phyloP scores from a whole-genome alignment of 805 yeast genomes.

The Teunomyces atbi region DNA sequence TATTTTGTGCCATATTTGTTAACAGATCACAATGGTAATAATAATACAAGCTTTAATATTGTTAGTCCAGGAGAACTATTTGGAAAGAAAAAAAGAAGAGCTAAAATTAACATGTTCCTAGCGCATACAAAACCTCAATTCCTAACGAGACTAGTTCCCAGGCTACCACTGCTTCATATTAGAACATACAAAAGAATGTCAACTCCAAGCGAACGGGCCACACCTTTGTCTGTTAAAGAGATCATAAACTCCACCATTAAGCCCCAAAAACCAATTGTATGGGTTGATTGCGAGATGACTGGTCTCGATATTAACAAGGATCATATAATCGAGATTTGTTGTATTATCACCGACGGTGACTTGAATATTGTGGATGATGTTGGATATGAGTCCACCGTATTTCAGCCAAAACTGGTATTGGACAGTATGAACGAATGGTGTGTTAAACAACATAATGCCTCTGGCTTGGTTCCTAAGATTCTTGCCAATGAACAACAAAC shows the following conservation, averaged over 20 bases:
- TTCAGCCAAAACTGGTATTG: constrained; percentile 58
- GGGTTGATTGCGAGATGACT: constrained; percentile 99
- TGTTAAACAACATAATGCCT: constrained; percentile 66
- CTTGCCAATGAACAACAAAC: constrained; percentile 53
- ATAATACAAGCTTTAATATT: not conserved
- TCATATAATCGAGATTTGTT: constrained; percentile 86
- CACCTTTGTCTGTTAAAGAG: constrained; percentile 1
- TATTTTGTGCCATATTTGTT: no score
- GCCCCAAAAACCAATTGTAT: constrained; percentile 54
- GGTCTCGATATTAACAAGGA: constrained; percentile 78
- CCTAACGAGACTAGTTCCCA: not conserved
- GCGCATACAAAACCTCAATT: not conserved
- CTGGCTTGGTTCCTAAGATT: constrained; percentile 77
- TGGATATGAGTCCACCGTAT: constrained; percentile 83
- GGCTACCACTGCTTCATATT: not conserved
- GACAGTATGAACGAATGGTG: constrained; percentile 90
- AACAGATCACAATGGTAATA: no score
- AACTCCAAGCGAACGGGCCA: not conserved
- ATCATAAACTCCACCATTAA: constrained; percentile 2
- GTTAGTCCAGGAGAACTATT: not conserved
- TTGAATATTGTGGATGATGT: constrained; percentile 63
- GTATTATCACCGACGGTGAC: constrained; percentile 82
- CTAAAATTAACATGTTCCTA: not conserved
- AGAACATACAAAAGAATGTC: constrained; percentile 3
- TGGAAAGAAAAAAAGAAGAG: not conserved